Evolutionary conservation across 2,329 filamentous ascomycete species (phyloP).

Genomic region (Incumbomyces lentus): DNA sequence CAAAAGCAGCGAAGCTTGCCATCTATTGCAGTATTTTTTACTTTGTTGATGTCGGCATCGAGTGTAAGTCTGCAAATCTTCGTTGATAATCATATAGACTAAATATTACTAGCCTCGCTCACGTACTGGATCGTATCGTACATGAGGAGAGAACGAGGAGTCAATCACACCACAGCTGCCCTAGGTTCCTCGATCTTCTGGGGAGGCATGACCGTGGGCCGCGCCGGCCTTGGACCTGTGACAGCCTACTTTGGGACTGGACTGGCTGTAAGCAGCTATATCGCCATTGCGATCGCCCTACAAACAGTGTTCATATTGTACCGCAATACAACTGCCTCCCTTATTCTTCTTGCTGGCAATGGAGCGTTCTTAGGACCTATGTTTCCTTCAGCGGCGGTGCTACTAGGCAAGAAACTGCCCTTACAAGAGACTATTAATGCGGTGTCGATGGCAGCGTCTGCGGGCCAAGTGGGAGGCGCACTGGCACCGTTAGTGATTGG

Average conservation of each 20-base stretch:
- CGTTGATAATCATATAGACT: no score
- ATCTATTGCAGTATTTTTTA: constrained; percentile 37
- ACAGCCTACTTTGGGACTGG: constrained; percentile 26
- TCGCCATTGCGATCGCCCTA: constrained; percentile 10
- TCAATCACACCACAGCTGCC: constrained; percentile 28
- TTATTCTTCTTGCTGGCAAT: constrained; percentile 25
- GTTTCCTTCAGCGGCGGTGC: constrained; percentile 33
- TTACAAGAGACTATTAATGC: constrained; percentile 32
- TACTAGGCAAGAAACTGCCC: constrained; percentile 29
- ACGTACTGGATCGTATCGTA: constrained; percentile 40
- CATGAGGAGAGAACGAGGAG: constrained; percentile 33
- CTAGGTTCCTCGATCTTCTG: constrained; percentile 37
- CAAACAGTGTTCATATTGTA: constrained; percentile 8
- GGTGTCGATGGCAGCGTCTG: constrained; percentile 35
- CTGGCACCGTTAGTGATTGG: constrained; percentile 36
- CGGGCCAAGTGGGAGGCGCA: constrained; percentile 37
- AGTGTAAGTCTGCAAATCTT: constrained; percentile 17
- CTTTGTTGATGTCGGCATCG: constrained; percentile 36
- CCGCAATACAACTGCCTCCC: constrained; percentile 19
- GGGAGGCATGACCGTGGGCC: constrained; percentile 35
- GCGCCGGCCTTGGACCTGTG: constrained; percentile 26
- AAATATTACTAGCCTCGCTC: constrained; percentile 24
- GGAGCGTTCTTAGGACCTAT: constrained; percentile 35
- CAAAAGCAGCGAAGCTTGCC: constrained; percentile 22
- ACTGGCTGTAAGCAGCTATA: constrained; percentile 21